A percentile compares a stretch with the other conserved stretches of the same genome.
phyloP scores from a whole-genome alignment of 2,329 filamentous ascomycete species.

The Neopestalotiopsis rosae region DNA sequence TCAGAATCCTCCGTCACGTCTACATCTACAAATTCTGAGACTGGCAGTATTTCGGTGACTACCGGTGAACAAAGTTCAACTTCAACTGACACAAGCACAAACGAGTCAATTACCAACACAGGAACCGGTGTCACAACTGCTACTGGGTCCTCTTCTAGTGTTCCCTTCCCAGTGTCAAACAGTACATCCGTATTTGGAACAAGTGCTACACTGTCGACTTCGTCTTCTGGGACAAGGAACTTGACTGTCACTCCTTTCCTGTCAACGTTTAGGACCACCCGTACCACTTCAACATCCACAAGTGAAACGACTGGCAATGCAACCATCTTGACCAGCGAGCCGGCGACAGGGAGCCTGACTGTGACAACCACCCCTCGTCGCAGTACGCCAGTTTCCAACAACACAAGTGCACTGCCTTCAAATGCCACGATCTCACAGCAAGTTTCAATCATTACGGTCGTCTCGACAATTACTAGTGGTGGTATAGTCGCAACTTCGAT shows the following conservation, averaged over 20 bases:
- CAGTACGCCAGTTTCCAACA: background rate
- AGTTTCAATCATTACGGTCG: background rate
- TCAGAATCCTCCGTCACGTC: background rate
- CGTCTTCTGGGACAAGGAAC: conserved; percentile 6
- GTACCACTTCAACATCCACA: background rate
- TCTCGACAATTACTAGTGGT: conserved; percentile 11
- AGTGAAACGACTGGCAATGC: background rate
- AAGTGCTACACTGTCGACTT: conserved; percentile 1
- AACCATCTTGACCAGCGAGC: conserved; percentile 26
- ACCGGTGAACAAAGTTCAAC: background rate
- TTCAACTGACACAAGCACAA: background rate
- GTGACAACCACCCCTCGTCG: conserved; percentile 11
- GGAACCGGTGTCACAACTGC: background rate
- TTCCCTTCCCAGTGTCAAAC: conserved; percentile 18
- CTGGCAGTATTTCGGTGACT: background rate
- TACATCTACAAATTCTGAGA: background rate
- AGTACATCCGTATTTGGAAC: conserved; percentile 17
- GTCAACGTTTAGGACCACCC: conserved; percentile 8
- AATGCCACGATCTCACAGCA: conserved; percentile 1
- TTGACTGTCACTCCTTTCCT: conserved; percentile 18
- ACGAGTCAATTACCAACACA: background rate
- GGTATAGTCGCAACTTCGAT: conserved; percentile 14
- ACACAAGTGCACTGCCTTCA: background rate
- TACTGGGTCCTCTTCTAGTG: background rate
- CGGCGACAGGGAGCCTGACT: conserved; percentile 31